Evolutionary conservation across 768 basidiomycete genomes (phyloP).

Genomic region (Mycena pura): DNA sequence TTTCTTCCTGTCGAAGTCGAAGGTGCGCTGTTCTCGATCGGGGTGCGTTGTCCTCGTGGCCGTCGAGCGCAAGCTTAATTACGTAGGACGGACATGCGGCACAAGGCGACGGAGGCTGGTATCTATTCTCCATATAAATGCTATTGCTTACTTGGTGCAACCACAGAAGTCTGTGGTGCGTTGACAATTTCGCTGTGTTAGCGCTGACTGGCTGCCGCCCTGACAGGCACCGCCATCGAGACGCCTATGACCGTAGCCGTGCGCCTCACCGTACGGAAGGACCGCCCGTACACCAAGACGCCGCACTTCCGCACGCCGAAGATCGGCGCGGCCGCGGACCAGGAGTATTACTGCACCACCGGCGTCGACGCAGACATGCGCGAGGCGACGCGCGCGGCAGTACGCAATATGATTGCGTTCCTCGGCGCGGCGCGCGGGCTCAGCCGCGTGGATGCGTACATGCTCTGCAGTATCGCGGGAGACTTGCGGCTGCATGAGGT

Average conservation of each 20-base stretch:
- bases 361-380: conserved; percentile 62
- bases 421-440: conserved; percentile 52
- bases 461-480: conserved; percentile 65
- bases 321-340: conserved; percentile 29
- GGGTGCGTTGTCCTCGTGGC: conserved; percentile 43
- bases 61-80: background rate
- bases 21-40: conserved; percentile 66
- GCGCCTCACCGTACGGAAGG: conserved; percentile 61
- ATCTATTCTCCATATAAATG: background rate
- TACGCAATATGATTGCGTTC: conserved; percentile 63
- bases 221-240: conserved; percentile 65
- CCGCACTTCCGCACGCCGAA: conserved; percentile 57
- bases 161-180: conserved; percentile 65
- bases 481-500: conserved; percentile 70
- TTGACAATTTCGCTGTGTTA: background rate
- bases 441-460: conserved; percentile 58
- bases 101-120: conserved; percentile 69
- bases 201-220: background rate
- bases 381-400: conserved; percentile 61
- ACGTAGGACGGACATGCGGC: conserved; percentile 68
- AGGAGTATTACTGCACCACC: conserved; percentile 63
- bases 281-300: conserved; percentile 62
- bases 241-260: conserved; percentile 64
- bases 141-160: background rate
- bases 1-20: conserved; percentile 65